Evolutionary conservation across 495 filamentous ascomycete species (phyloP).

Genomic region (Penicillium bialowiezense): DNA sequence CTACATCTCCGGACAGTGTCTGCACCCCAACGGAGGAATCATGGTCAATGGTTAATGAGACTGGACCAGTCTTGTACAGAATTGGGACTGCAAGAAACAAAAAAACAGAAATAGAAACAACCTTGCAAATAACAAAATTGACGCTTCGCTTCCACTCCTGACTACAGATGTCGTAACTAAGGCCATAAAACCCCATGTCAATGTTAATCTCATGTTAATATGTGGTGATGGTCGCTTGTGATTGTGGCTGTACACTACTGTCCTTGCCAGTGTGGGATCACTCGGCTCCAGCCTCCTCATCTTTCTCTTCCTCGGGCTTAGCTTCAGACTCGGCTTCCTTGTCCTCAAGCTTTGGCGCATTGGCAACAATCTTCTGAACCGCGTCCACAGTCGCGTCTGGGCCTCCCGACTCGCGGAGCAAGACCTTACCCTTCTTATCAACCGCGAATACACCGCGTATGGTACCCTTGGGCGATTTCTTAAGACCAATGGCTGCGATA

Average conservation of each 20-base stretch:
- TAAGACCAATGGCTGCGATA: constrained; percentile 71
- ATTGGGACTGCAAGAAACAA: not conserved
- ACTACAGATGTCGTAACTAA: too few relatives aligned
- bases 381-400: constrained; percentile 50
- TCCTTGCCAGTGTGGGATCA: not conserved
- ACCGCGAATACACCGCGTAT: constrained; percentile 83
- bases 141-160: too few relatives aligned
- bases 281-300: not conserved
- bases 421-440: constrained; percentile 60
- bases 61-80: not conserved
- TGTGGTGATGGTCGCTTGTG: constrained; percentile 7
- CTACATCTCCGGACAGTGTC: constrained; percentile 55
- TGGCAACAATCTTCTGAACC: constrained; percentile 35
- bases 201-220: too few relatives aligned
- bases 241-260: not conserved
- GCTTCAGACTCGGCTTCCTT: not conserved
- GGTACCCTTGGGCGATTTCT: constrained; percentile 74
- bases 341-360: not conserved
- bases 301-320: not conserved
- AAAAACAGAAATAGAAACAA: not conserved
- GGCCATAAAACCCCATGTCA: too few relatives aligned
- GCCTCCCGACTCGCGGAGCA: constrained; percentile 40
- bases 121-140: too few relatives aligned
- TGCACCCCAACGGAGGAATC: constrained; percentile 69
- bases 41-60: constrained; percentile 54